phyloP scores from a whole-genome alignment of 108 stramenopile species.

The Discostella pseudostelligera region DNA sequence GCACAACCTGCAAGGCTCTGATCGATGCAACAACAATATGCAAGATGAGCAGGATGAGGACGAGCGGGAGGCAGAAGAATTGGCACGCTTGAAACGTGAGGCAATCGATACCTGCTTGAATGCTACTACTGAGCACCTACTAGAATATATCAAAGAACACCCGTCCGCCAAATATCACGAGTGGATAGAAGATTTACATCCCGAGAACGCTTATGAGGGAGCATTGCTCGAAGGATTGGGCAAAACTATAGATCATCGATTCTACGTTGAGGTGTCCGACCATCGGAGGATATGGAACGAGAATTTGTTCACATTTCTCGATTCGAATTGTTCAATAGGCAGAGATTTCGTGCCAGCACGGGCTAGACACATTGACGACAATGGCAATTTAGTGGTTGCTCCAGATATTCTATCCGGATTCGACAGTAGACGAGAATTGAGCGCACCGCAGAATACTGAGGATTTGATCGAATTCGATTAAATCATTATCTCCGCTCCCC shows the following conservation, averaged over 20 bases:
- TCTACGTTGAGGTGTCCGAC: constrained; percentile 73
- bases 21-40: constrained; percentile 37
- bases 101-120: constrained; percentile 53
- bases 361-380: constrained; percentile 24
- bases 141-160: constrained; percentile 20
- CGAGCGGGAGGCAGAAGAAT: constrained; percentile 53
- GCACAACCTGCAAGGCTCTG: constrained; percentile 48
- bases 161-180: constrained; percentile 66
- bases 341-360: constrained; percentile 33
- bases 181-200: constrained; percentile 74
- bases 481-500: no score
- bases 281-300: constrained; percentile 74
- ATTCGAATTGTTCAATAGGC: constrained; percentile 6
- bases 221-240: constrained; percentile 38
- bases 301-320: constrained; percentile 31
- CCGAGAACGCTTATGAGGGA: constrained; percentile 63
- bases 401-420: constrained; percentile 39
- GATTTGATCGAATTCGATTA: no score
- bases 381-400: constrained; percentile 27
- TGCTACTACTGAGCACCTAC: constrained; percentile 41
- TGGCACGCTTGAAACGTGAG: constrained; percentile 51
- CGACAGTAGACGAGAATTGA: no score
- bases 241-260: constrained; percentile 66
- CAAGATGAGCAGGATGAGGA: constrained; percentile 44
- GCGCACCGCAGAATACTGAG: no score